These are phyloP conservation scores for Perkinsus chesapeaki DNA, from an alignment of 169 alveolate species.

Conservation along the genomic window DNA sequence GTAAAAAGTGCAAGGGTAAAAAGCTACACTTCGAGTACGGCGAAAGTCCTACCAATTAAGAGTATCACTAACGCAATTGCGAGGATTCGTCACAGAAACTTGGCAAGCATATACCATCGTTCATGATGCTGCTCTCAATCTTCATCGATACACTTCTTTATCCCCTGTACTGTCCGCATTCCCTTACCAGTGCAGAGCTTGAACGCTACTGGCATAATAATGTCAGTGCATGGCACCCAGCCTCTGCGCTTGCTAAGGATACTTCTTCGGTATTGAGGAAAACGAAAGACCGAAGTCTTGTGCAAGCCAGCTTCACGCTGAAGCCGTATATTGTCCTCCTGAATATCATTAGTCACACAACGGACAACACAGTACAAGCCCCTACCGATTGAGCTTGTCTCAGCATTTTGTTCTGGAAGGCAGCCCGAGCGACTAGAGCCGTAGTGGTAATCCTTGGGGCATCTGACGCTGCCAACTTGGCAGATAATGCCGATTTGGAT, in stretches of 20 bases:
- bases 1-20: no score
- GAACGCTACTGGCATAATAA: neutral
- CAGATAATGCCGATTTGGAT: neutral
- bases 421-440: neutral
- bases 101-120: neutral
- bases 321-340: neutral
- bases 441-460: neutral
- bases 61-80: neutral
- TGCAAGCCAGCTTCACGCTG: neutral
- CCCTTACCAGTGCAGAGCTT: neutral
- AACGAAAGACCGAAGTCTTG: neutral
- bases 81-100: neutral
- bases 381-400: neutral
- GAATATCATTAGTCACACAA: neutral
- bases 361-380: neutral
- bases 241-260: neutral
- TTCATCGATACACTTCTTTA: neutral
- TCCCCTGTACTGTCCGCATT: neutral
- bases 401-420: neutral
- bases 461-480: neutral
- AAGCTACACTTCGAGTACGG: no score
- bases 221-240: neutral
- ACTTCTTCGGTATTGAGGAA: neutral
- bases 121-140: neutral
- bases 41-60: no score